Conservation (phyloP, 2,329 filamentous ascomycete species). For the Fusarium pseudoanthophilum region DNA sequence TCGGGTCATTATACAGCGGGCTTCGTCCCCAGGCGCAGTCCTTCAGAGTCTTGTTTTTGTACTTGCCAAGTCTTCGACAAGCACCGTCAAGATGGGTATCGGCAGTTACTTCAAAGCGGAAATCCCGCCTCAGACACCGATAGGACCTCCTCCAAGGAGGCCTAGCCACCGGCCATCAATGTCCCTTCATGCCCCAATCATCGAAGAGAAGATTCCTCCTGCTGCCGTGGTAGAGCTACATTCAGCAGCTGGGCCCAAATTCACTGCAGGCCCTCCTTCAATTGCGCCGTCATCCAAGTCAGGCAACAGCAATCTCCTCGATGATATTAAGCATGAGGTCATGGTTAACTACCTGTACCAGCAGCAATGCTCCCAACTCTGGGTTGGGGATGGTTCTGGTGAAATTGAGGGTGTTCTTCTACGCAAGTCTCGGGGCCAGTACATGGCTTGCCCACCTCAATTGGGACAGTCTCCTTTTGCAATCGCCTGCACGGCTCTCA, state of each 20-base stretch:
- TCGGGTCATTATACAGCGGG: neutral
- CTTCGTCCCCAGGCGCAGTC: neutral
- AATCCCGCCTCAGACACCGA: slow-evolving; percentile 26
- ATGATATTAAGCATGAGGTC: slow-evolving; percentile 82
- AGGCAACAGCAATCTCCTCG: slow-evolving; percentile 64
- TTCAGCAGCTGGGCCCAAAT: slow-evolving; percentile 57
- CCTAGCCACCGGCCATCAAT: slow-evolving; percentile 33
- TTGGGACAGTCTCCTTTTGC: slow-evolving; percentile 72
- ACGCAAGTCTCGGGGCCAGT: slow-evolving; percentile 73
- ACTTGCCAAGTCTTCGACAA: neutral
- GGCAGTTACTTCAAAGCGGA: slow-evolving; percentile 70
- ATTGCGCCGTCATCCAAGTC: slow-evolving; percentile 59
- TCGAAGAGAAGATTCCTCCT: slow-evolving; percentile 53
- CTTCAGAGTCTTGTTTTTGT: neutral
- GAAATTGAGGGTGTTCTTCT: slow-evolving; percentile 78
- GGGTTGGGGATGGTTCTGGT: slow-evolving; percentile 76
- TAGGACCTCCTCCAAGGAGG: slow-evolving; percentile 28
- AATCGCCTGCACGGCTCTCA: slow-evolving; percentile 72
- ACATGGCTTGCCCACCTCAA: slow-evolving; percentile 77
- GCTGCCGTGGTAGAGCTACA: slow-evolving; percentile 59
- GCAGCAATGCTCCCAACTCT: slow-evolving; percentile 78
- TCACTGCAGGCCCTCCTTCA: slow-evolving; percentile 64
- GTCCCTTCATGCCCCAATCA: slow-evolving; percentile 32
- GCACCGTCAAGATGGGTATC: slow-evolving; percentile 64
- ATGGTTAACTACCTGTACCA: slow-evolving; percentile 88